These are phyloP conservation scores for Jacaranda mimosifolia DNA, from an alignment of 257 asterid genomes.

Conservation along the genomic window DNA sequence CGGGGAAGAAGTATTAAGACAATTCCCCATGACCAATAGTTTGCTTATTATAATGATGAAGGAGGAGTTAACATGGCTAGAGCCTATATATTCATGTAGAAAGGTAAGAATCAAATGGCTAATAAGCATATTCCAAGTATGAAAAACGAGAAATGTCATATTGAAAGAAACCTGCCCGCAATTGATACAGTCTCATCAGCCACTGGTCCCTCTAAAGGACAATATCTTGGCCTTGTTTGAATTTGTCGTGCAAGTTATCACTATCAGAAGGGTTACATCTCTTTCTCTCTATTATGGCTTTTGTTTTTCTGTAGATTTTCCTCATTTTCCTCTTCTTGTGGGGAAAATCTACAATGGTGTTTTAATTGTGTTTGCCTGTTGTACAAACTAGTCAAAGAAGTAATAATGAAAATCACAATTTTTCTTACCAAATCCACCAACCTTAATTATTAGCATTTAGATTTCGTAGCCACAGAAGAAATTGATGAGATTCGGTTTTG, in stretches of 20 bases:
- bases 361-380: not conserved
- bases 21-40: conserved; percentile 53
- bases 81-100: not conserved
- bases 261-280: not conserved
- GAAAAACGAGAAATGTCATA: conserved; percentile 15
- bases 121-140: conserved; percentile 25
- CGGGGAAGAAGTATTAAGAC: conserved; percentile 30
- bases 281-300: not conserved
- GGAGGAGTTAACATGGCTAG: not conserved
- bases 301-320: not conserved
- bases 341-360: not conserved
- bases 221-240: not conserved
- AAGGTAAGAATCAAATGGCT: conserved; percentile 30
- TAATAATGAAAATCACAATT: not conserved
- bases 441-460: not conserved
- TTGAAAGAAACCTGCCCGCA: conserved; percentile 5
- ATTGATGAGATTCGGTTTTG: conserved; percentile 21
- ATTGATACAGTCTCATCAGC: not conserved
- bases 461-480: not conserved
- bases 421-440: conserved; percentile 25
- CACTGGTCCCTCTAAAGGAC: conserved; percentile 26
- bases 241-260: conserved; percentile 24
- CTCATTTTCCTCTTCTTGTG: not conserved
- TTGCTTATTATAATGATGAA: conserved; percentile 20
- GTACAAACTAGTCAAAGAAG: not conserved